A percentile compares a stretch with the other conserved stretches of the same genome.
Evolutionary conservation across 1,139 yeast species (phyloP).

Genomic region (Zygosaccharomyces pseudobailii): DNA sequence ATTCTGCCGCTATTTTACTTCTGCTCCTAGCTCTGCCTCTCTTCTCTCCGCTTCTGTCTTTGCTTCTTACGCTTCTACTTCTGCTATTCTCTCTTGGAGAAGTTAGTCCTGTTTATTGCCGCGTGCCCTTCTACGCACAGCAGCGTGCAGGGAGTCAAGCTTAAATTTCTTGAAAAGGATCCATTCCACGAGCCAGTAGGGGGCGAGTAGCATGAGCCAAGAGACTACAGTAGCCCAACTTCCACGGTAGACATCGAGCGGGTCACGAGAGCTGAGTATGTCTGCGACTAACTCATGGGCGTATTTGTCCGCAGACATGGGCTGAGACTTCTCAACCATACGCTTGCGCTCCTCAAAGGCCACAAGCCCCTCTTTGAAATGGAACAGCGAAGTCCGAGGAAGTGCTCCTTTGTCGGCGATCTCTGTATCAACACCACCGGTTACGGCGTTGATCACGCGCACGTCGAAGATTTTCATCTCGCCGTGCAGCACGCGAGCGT

Average conservation of each 20-base stretch:
- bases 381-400: constrained; percentile 52
- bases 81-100: neutral
- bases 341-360: constrained; percentile 50
- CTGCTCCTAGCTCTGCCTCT: neutral
- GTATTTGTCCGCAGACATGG: constrained; percentile 54
- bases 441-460: constrained; percentile 61
- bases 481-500: constrained; percentile 55
- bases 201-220: constrained; percentile 35
- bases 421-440: constrained; percentile 64
- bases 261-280: constrained; percentile 38
- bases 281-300: constrained; percentile 54
- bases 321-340: constrained; percentile 57
- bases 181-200: constrained; percentile 47
- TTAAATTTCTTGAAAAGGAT: constrained; percentile 47
- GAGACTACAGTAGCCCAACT: constrained; percentile 42
- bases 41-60: neutral
- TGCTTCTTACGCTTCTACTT: neutral
- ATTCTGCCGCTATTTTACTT: neutral
- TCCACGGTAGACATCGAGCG: constrained; percentile 55
- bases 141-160: constrained; percentile 36
- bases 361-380: constrained; percentile 46
- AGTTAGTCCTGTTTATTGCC: constrained; percentile 1
- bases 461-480: constrained; percentile 75
- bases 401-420: constrained; percentile 55
- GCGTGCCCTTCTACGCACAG: constrained; percentile 18